Percentiles rank a stretch among this genome's conserved stretches.
Conservation (phyloP, 176 grass and related monocot genomes). For the Themeda triandra region DNA sequence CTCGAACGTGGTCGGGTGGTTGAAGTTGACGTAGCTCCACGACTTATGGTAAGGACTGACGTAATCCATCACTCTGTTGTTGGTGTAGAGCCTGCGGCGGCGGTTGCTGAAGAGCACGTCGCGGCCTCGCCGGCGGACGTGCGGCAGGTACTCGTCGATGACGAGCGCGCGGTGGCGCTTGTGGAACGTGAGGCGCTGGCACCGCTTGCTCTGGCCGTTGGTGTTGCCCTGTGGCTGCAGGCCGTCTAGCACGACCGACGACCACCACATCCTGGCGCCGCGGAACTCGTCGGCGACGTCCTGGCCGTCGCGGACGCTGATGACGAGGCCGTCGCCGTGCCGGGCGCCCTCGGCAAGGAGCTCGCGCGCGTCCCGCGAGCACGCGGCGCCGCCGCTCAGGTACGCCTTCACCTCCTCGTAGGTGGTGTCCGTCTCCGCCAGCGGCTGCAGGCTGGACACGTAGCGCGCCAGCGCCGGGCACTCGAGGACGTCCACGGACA, state of each 20-base stretch:
- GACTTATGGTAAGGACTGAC: not conserved
- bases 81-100: not conserved
- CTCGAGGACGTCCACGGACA: no score
- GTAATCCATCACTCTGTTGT: not conserved
- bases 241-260: not conserved
- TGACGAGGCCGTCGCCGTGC: not conserved
- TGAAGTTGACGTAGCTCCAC: conserved; percentile 33
- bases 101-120: not conserved
- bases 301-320: conserved; percentile 34
- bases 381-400: not conserved
- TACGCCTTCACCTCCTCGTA: conserved; percentile 31
- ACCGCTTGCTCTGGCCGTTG: not conserved
- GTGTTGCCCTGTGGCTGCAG: not conserved
- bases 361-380: not conserved
- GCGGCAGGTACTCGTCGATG: conserved; percentile 24
- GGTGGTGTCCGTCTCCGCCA: not conserved
- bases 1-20: conserved; percentile 20
- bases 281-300: conserved; percentile 39
- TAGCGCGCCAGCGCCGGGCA: no score
- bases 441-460: not conserved
- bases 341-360: conserved; percentile 1
- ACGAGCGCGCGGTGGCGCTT: conserved; percentile 37
- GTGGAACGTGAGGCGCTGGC: conserved; percentile 29
- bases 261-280: conserved; percentile 29
- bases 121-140: conserved; percentile 33